Base-by-base conservation (phyloP, 371 early-diverging fungal species). In the Rhizomucor miehei region DNA sequence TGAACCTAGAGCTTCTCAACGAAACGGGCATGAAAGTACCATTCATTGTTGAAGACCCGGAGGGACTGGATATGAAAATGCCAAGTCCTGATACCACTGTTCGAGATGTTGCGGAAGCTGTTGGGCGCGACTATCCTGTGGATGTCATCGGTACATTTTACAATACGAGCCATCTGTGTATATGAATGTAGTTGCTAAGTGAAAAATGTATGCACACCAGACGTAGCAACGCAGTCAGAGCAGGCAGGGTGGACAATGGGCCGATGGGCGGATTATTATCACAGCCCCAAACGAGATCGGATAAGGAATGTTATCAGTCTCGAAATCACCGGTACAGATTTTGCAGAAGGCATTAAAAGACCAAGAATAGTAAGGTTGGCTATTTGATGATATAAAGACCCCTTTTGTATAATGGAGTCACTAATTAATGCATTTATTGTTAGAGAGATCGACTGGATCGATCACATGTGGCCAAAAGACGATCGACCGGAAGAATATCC, bases 241-340 rank as follows among this genome's bases (percentile, higher is more conserved):
- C 67, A 77, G 34, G 60, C 73, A 9, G 88, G 87, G 10, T 89
- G 90, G 93, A 86, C 87, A 3, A 67, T 95, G 76, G 82, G 79
- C 20, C 72, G 80, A 21, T 96, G 93, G 93, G 89, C 92, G 1
- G 73, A 81, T 8, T 94, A 93, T 65, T 91, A 87, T 58, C 63
- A 79, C n/a, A 70, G 65, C 37, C 63, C 82, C 0, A 69, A 71
- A 8, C 79, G 91, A 53, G 81, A 82, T 43, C 69, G 88, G 38
- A 81, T 93, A 9, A 73, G 91, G 40, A 94, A 94, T 73, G 91
- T 92, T 50, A 93, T 93, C 47, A 91, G 90, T 55, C 71, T 96
- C 5, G 96, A 96, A 63, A 82, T 96, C 39, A 82, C 88, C 16
- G 82, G 79, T 3, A 88, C 92, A 1, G 62, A 76, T 19, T 79